These are phyloP conservation scores for Umbellularia californica DNA, from an alignment of 164 flowering plant genomes.

Conservation along the genomic window DNA sequence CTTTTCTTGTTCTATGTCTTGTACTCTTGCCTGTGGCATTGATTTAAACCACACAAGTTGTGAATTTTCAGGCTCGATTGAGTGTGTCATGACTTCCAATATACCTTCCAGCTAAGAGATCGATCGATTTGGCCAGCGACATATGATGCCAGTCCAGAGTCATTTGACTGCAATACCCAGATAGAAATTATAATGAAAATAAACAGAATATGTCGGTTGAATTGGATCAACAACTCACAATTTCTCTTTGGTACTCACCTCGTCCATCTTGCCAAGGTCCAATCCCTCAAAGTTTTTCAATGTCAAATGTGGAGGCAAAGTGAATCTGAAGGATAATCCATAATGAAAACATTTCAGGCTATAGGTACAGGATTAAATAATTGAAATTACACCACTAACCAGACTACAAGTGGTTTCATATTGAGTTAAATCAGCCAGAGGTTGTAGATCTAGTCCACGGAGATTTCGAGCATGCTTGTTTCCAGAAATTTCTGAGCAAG, in stretches of 20 bases:
- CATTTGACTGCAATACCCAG: constrained; percentile 39
- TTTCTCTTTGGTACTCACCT: constrained; percentile 26
- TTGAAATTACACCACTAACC: not conserved
- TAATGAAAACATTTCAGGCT: too few relatives aligned
- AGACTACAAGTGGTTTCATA: not conserved
- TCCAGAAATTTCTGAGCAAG: not conserved
- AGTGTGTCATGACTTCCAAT: not conserved
- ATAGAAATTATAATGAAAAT: not conserved
- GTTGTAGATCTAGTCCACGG: too few relatives aligned
- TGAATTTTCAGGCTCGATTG: not conserved
- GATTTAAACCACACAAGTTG: not conserved
- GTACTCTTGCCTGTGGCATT: not conserved
- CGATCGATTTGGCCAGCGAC: constrained; percentile 75
- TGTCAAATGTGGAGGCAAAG: constrained; percentile 60
- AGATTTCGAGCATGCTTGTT: not conserved
- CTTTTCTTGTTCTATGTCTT: not conserved
- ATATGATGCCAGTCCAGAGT: constrained; percentile 83
- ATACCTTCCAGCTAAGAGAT: constrained; percentile 82
- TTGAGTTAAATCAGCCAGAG: not conserved
- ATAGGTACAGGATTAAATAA: not conserved
- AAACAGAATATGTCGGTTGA: not conserved
- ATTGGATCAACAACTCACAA: not conserved
- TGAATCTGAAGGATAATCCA: constrained; percentile 38
- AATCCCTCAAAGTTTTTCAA: constrained; percentile 81
- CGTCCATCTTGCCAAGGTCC: constrained; percentile 67